Evolutionary conservation across 139 green algal species (phyloP).

Genomic region (Trebouxia sp.): DNA sequence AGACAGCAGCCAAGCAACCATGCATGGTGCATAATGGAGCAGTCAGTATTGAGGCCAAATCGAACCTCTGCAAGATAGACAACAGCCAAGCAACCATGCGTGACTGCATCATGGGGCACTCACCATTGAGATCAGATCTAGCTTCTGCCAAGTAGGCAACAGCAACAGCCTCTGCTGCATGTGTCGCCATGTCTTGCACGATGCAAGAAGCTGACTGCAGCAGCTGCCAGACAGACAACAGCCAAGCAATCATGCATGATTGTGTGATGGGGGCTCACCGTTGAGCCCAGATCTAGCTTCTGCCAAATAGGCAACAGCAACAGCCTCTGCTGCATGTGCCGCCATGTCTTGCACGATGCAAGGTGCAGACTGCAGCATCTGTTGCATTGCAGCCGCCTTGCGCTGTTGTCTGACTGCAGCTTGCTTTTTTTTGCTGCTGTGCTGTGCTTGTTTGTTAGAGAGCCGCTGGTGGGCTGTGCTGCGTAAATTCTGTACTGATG

Average conservation of each 20-base stretch:
- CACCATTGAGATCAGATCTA: not conserved
- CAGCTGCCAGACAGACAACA: too few species aligned
- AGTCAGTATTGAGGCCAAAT: not conserved
- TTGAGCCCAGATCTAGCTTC: constrained; percentile 21
- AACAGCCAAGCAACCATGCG: too few species aligned
- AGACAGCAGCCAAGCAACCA: not conserved
- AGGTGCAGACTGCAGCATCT: not conserved
- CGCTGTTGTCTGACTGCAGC: not conserved
- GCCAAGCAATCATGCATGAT: not conserved
- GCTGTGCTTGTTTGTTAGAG: not conserved
- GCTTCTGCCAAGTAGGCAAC: constrained; percentile 47
- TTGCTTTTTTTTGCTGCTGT: not conserved
- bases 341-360: constrained; percentile 58
- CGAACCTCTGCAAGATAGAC: constrained; percentile 49
- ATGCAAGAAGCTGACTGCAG: constrained; percentile 22
- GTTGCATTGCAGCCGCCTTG: not conserved
- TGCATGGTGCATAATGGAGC: not conserved
- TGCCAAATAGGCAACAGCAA: constrained; percentile 50
- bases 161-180: constrained; percentile 49
- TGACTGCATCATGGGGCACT: too few species aligned
- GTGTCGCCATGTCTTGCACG: constrained; percentile 55
- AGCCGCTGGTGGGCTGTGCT: not conserved
- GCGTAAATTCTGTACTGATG: not conserved
- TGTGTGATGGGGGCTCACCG: not conserved
- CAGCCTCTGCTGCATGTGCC: constrained; percentile 47